These are phyloP conservation scores for Ambispora gerdemannii DNA, from an alignment of 192 early-diverging fungal species.

Conservation along the genomic window DNA sequence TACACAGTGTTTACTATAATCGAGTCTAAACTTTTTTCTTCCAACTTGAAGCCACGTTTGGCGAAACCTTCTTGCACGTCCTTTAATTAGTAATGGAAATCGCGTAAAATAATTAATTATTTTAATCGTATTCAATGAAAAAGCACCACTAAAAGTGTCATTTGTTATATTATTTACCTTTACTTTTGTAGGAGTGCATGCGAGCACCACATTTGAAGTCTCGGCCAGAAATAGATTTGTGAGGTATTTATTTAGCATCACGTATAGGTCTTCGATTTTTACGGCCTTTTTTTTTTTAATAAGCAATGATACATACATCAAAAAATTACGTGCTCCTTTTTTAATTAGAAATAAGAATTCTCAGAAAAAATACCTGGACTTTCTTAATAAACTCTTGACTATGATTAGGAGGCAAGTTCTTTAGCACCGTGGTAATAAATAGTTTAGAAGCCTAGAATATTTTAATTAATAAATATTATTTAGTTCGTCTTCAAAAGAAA, in stretches of 20 bases:
- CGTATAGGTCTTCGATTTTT: conserved; percentile 45
- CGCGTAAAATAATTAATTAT: not conserved
- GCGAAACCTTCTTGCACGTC: conserved; percentile 53
- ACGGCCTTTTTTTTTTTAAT: conserved; percentile 33
- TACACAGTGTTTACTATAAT: no score
- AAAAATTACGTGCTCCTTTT: no score
- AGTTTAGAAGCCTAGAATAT: conserved; percentile 42
- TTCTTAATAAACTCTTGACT: conserved; percentile 49
- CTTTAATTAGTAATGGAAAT: not conserved
- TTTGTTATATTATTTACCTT: conserved; percentile 11
- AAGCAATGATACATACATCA: no score
- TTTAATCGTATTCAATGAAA: not conserved
- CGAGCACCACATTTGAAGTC: conserved; percentile 49
- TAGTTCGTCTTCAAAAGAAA: not conserved
- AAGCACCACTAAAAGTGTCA: not conserved
- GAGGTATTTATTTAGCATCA: conserved; percentile 51
- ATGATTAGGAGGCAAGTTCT: conserved; percentile 45
- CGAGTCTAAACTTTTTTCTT: conserved; percentile 47
- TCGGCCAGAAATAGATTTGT: conserved; percentile 47
- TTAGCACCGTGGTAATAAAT: conserved; percentile 50
- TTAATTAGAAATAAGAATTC: no score
- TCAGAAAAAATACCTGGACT: conserved; percentile 49
- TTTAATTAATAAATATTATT: no score
- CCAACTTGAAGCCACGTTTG: conserved; percentile 45
- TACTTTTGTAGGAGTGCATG: conserved; percentile 49